Conservation (phyloP, 345 rosid species). For the Moricandia moricandioides region DNA sequence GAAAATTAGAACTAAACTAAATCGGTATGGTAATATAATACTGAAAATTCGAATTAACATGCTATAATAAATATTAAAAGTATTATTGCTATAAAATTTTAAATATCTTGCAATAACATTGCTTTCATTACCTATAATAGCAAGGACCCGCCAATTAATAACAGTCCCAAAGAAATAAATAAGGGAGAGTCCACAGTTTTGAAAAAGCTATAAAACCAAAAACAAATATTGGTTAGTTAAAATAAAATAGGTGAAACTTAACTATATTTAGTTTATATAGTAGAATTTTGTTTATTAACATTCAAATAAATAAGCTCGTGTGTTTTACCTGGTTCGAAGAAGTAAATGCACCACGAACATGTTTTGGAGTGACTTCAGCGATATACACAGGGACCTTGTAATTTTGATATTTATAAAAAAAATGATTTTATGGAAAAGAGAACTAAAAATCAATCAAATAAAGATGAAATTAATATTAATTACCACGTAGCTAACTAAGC, state of each 20-base stretch:
- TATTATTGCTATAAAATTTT: background rate
- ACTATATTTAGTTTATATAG: background rate
- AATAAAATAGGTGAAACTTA: background rate
- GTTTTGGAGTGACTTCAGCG: slow-evolving; percentile 48
- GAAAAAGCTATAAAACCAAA: slow-evolving; percentile 21
- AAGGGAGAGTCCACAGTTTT: slow-evolving; percentile 33
- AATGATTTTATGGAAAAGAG: background rate
- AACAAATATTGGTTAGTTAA: background rate
- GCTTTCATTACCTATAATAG: slow-evolving; percentile 36
- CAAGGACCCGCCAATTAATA: slow-evolving; percentile 34
- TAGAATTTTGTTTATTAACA: background rate
- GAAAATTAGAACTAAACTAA: background rate
- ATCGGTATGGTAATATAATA: background rate
- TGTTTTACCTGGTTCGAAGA: slow-evolving; percentile 26
- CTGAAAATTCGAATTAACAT: slow-evolving; percentile 20
- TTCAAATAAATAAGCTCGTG: background rate
- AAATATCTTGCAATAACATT: background rate
- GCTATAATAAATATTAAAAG: background rate
- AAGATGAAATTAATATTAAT: background rate
- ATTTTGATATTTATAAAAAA: background rate
- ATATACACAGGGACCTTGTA: slow-evolving; percentile 44
- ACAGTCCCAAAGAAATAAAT: slow-evolving; percentile 35
- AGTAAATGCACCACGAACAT: slow-evolving; percentile 44
- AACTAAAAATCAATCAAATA: background rate
- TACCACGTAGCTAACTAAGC: slow-evolving; percentile 39